These are phyloP conservation scores for Candida corydali DNA, from an alignment of 805 yeast species.

Conservation along the genomic window DNA sequence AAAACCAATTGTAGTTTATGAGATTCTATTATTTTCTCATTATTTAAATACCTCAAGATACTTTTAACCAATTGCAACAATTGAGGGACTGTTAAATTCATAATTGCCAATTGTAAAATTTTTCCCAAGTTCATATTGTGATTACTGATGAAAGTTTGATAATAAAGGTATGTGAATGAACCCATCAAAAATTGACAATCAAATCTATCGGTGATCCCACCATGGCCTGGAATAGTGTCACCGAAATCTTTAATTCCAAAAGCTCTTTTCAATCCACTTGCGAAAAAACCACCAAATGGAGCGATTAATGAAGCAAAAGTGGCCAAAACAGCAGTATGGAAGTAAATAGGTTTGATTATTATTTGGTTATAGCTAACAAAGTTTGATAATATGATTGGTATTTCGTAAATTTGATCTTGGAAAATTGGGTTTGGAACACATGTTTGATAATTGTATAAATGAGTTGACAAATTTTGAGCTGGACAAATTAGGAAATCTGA, in stretches of 20 bases:
- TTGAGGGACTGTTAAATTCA: slow-evolving; percentile 64
- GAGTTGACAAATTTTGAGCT: slow-evolving; percentile 60
- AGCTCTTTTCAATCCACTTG: slow-evolving; percentile 95
- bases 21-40: slow-evolving; percentile 25
- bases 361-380: slow-evolving; percentile 40
- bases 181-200: slow-evolving; percentile 99
- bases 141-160: slow-evolving; percentile 83
- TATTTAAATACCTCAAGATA: slow-evolving; percentile 50
- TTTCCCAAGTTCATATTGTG: slow-evolving; percentile 70
- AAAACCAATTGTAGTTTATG: slow-evolving; percentile 24
- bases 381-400: slow-evolving; percentile 66
- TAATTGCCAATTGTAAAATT: slow-evolving; percentile 69
- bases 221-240: slow-evolving; percentile 98
- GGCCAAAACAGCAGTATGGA: slow-evolving; percentile 82
- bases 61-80: slow-evolving; percentile 58
- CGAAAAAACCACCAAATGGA: slow-evolving; percentile 98
- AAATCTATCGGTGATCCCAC: slow-evolving; percentile 95
- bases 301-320: slow-evolving; percentile 96
- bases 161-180: slow-evolving; percentile 85
- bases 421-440: slow-evolving; percentile 93
- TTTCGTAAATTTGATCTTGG: slow-evolving; percentile 67
- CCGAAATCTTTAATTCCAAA: slow-evolving; percentile 97
- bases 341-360: slow-evolving; percentile 78
- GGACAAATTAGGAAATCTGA: slow-evolving; percentile 86
- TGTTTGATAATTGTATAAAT: slow-evolving; percentile 54